Evolutionary conservation across 2,329 filamentous ascomycete species (phyloP), one percentile per base, ranked within the genome.

Genomic region (Sphaerostilbella broomeana): DNA sequence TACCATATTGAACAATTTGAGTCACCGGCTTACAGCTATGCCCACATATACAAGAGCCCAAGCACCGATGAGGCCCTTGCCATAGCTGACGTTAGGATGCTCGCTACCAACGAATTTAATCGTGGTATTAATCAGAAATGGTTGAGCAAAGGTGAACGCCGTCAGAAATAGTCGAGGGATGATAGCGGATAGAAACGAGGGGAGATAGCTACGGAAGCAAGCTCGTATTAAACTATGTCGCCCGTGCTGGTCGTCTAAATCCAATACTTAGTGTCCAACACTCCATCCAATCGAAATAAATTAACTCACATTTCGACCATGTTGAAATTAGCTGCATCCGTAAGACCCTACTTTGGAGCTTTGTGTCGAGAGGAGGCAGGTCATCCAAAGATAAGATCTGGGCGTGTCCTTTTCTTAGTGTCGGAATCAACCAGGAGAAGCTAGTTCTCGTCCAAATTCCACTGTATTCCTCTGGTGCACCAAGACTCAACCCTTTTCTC

Each of bases 1-100:
- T 15, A 19, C 5, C 5, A 2, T 13, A 5, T 20, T n/a, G 11
- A 15, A 4, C 1, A 18, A 36, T 24, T 11, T 36, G 4, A 35
- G 9, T 18, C 11, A 20, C 13, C 26, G 4, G 36, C 53, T 39
- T 31, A 54, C 54, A 5, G 56, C 54, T 9, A 61, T 51, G 2
- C 57, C 57, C 6, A 55, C 15, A 33, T 57, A 60, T 1, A 57
- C 57, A n/a, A 61, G 18, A 10, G 47, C 48, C 41, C 52, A 61
- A 1, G 55, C 57, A 11, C 53, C 55, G 10, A 59, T 54, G 2
- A 60, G 43, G 1, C 50, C 57, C 25, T 50, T 50, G 1, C 57
- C 58, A 26, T 45, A 49, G n/a, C 37, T 39, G 0, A 12, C 17
- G 18, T 48, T 43, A 2, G 50, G 40, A 1, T 43, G 16, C 2